These are phyloP conservation scores for Termitomyces sp. DNA, from an alignment of 768 basidiomycete species.

Conservation along the genomic window DNA sequence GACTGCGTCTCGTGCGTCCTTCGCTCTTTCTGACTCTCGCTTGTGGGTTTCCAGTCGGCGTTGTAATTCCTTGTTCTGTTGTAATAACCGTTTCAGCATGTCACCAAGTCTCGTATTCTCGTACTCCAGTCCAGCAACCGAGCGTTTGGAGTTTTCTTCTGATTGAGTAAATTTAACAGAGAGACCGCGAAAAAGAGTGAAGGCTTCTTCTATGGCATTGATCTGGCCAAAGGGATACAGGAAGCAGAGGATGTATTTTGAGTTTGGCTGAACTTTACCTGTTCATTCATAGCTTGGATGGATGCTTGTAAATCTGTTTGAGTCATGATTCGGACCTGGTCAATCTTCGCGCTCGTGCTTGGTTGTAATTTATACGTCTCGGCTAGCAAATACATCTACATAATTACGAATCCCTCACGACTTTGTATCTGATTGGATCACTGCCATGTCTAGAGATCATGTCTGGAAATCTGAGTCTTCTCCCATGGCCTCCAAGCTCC, in stretches of 20 bases:
- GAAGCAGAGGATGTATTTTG: background rate
- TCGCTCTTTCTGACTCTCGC: slow-evolving; percentile 24
- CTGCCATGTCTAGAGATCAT: background rate
- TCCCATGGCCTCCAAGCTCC: slow-evolving; percentile 26
- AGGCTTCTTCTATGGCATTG: slow-evolving; percentile 1
- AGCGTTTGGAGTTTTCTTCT: slow-evolving; percentile 14
- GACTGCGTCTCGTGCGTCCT: slow-evolving; percentile 26
- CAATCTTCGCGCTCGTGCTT: background rate
- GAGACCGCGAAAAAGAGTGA: slow-evolving; percentile 13
- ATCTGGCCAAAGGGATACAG: slow-evolving; percentile 9
- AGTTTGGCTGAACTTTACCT: slow-evolving; percentile 14
- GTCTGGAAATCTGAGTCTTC: background rate
- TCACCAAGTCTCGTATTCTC: slow-evolving; percentile 19
- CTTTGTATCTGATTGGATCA: slow-evolving; percentile 17
- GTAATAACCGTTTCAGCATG: slow-evolving; percentile 20
- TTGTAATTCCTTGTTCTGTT: slow-evolving; percentile 29
- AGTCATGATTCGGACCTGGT: slow-evolving; percentile 5
- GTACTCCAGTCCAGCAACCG: slow-evolving; percentile 33
- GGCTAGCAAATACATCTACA: background rate
- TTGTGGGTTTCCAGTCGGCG: slow-evolving; percentile 17
- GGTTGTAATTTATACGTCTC: no score
- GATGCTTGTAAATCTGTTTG: slow-evolving; percentile 13
- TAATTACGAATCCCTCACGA: background rate
- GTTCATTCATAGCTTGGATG: slow-evolving; percentile 23
- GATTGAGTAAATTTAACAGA: slow-evolving; percentile 7